Evolutionary conservation across 164 flowering plant genomes (phyloP).

Genomic region (Piper longum): DNA sequence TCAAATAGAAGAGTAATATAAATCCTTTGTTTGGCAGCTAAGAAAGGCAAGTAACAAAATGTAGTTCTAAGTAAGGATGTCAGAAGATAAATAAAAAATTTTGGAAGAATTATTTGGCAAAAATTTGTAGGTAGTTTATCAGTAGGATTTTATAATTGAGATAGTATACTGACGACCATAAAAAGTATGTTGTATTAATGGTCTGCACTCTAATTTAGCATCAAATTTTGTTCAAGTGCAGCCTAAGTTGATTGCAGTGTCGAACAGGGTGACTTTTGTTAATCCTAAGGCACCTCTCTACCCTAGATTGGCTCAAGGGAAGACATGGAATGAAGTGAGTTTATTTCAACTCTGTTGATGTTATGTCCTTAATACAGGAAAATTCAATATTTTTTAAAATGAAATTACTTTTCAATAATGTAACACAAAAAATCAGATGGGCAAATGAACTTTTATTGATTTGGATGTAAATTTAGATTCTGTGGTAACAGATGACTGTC

Average conservation of each 20-base stretch:
- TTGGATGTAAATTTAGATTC: background rate
- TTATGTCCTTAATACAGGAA: background rate
- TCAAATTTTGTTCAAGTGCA: background rate
- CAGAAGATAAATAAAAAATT: background rate
- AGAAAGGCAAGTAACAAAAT: background rate
- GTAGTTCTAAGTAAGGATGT: background rate
- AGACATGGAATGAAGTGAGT: slow-evolving; percentile 1
- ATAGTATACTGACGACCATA: no score
- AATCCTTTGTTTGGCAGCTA: background rate
- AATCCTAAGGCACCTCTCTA: background rate
- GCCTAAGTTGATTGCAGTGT: background rate
- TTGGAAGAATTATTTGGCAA: background rate
- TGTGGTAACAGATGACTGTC: slow-evolving; percentile 32
- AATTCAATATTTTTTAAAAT: background rate
- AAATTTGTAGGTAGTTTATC: background rate
- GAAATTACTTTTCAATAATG: background rate
- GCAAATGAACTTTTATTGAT: background rate
- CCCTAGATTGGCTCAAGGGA: background rate
- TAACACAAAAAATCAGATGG: background rate
- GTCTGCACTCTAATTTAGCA: background rate
- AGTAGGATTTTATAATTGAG: background rate
- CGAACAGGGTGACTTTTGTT: background rate
- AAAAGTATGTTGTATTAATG: no score
- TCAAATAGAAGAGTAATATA: background rate
- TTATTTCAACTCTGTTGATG: background rate